A percentile compares a stretch with the other conserved stretches of the same genome.
phyloP scores from a whole-genome alignment of 148 eudicot species.

The Agrostemma githago region DNA sequence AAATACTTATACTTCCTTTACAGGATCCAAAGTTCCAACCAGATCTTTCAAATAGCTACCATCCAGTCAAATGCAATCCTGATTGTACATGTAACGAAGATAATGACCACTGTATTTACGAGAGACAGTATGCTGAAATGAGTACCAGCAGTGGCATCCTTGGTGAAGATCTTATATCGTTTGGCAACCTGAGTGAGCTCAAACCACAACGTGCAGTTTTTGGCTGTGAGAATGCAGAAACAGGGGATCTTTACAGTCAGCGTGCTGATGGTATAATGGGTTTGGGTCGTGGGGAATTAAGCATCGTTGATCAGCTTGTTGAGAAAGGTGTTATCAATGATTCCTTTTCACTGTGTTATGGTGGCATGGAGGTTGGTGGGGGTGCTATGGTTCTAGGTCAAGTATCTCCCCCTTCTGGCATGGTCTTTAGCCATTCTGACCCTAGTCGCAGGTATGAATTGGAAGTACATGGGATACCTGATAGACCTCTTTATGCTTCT shows the following conservation, averaged over 20 bases:
- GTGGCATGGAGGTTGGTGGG: slow-evolving; percentile 91
- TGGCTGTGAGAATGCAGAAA: slow-evolving; percentile 93
- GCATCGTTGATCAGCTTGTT: slow-evolving; percentile 95
- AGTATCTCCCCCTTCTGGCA: slow-evolving; percentile 60
- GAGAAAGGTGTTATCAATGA: slow-evolving; percentile 65
- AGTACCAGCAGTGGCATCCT: slow-evolving; percentile 95
- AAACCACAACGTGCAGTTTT: slow-evolving; percentile 76
- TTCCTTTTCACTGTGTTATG: slow-evolving; percentile 92
- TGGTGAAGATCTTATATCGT: slow-evolving; percentile 78
- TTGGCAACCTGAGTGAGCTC: slow-evolving; percentile 83
- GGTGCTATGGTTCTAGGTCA: slow-evolving; percentile 99
- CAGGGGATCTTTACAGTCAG: slow-evolving; percentile 88
- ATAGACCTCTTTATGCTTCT: slow-evolving; percentile 25
- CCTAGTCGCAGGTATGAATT: slow-evolving; percentile 78
- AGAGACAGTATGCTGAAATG: slow-evolving; percentile 94
- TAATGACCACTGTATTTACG: slow-evolving; percentile 57
- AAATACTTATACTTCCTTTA: neutral
- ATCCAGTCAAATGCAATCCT: slow-evolving; percentile 71
- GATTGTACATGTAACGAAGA: slow-evolving; percentile 69
- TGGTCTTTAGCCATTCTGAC: slow-evolving; percentile 76
- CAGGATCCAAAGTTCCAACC: slow-evolving; percentile 92
- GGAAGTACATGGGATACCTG: slow-evolving; percentile 18
- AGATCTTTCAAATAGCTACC: slow-evolving; percentile 61
- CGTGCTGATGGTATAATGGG: slow-evolving; percentile 99
- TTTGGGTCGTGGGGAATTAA: slow-evolving; percentile 81